These are phyloP conservation scores for Colletotrichum destructivum DNA, from an alignment of 2,329 filamentous ascomycete species.

Conservation along the genomic window DNA sequence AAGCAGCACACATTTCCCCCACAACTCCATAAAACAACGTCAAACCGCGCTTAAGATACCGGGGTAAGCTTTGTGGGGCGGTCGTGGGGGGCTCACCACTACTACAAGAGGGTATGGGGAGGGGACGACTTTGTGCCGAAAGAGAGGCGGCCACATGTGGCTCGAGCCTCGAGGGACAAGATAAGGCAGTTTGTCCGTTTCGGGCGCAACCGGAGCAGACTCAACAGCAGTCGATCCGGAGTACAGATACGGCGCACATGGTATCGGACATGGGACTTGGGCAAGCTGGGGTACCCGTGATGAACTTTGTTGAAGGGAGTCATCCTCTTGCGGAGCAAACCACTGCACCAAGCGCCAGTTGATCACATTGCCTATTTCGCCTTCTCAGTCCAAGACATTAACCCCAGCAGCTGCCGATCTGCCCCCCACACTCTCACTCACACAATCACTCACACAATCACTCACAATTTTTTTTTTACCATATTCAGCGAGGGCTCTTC, in stretches of 20 bases:
- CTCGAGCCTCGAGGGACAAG: slow-evolving; percentile 19
- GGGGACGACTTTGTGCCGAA: slow-evolving; percentile 20
- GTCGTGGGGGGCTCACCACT: slow-evolving; percentile 38
- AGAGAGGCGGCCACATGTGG: slow-evolving; percentile 23
- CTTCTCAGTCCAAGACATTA: slow-evolving; percentile 13
- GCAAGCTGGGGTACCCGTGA: neutral
- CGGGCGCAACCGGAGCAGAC: slow-evolving; percentile 19
- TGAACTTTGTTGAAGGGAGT: neutral
- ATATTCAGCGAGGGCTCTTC: neutral
- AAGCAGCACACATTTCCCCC: slow-evolving; percentile 37
- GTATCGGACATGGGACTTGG: neutral
- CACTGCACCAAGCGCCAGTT: neutral
- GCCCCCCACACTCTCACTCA: slow-evolving; percentile 7
- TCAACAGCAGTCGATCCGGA: neutral
- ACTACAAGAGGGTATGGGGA: slow-evolving; percentile 30
- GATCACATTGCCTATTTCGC: slow-evolving; percentile 1
- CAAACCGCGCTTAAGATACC: slow-evolving; percentile 35
- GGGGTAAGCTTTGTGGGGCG: slow-evolving; percentile 37
- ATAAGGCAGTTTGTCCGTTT: slow-evolving; percentile 25
- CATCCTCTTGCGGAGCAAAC: neutral
- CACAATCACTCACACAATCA: neutral
- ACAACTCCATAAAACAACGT: slow-evolving; percentile 44
- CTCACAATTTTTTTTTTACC: neutral
- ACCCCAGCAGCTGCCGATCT: slow-evolving; percentile 11
- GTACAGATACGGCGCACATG: neutral